Evolutionary conservation across 2,329 filamentous ascomycete genomes (phyloP).

Genomic region (Coleophoma cylindrospora): DNA sequence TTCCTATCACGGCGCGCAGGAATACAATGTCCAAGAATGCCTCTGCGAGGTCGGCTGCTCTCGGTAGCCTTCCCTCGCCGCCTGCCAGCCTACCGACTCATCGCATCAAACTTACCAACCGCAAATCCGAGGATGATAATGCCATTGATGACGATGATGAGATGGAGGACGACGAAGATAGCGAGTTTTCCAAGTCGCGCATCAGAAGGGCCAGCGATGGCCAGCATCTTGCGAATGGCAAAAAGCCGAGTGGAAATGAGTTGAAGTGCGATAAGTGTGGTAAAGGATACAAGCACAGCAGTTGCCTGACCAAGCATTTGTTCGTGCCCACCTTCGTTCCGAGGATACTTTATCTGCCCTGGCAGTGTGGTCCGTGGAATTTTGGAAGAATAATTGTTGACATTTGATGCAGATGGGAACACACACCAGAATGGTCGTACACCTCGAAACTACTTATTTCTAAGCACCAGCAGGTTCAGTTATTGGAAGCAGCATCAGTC

Average conservation of each 20-base stretch:
- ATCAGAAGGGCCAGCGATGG: constrained; percentile 75
- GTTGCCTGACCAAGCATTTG: constrained; percentile 99
- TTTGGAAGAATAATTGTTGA: constrained; percentile 25
- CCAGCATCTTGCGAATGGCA: constrained; percentile 69
- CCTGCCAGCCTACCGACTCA: constrained; percentile 64
- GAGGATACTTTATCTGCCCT: constrained; percentile 27
- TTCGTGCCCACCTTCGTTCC: constrained; percentile 68
- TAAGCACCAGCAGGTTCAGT: constrained; percentile 98
- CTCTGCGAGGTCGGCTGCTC: constrained; percentile 44
- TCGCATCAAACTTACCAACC: constrained; percentile 39
- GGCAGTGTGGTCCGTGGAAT: constrained; percentile 18
- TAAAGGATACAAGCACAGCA: constrained; percentile 99
- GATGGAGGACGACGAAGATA: constrained; percentile 45
- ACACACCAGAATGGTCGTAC: constrained; percentile 95
- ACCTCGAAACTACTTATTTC: constrained; percentile 98
- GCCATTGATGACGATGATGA: constrained; percentile 66
- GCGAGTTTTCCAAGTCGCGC: constrained; percentile 38
- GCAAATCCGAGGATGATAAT: constrained; percentile 47
- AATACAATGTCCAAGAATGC: constrained; percentile 64
- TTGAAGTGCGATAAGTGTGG: constrained; percentile 96
- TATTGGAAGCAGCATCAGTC: constrained; percentile 95
- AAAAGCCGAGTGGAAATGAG: constrained; percentile 76
- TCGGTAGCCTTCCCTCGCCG: constrained; percentile 56
- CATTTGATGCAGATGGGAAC: constrained; percentile 79
- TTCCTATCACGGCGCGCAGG: constrained; percentile 58